A percentile compares a stretch with the other conserved stretches of the same genome.
These are phyloP conservation scores for Glarea lozoyensis DNA, from an alignment of 495 filamentous ascomycete genomes.

Conservation along the genomic window DNA sequence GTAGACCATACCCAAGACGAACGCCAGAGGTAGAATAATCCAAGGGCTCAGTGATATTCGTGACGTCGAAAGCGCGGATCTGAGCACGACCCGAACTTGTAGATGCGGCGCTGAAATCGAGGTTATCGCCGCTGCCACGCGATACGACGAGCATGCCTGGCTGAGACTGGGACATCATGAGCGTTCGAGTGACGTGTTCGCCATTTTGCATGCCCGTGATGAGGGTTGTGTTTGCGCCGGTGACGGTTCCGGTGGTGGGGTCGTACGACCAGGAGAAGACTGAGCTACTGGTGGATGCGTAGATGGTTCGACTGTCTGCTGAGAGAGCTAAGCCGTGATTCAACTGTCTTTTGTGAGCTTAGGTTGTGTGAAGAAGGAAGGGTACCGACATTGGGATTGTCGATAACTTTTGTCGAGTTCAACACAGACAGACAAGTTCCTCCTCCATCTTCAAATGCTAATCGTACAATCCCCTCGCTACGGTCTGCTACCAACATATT, in stretches of 20 bases:
- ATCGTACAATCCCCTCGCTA: slow-evolving; percentile 41
- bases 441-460: slow-evolving; percentile 41
- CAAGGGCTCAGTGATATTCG: slow-evolving; percentile 23
- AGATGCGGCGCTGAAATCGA: slow-evolving; percentile 41
- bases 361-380: slow-evolving; percentile 9
- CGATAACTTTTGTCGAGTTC: slow-evolving; percentile 29
- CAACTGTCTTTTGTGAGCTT: slow-evolving; percentile 26
- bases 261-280: slow-evolving; percentile 59
- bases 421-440: slow-evolving; percentile 38
- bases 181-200: slow-evolving; percentile 55
- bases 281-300: slow-evolving; percentile 46
- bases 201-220: slow-evolving; percentile 49
- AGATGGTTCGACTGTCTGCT: slow-evolving; percentile 50
- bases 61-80: slow-evolving; percentile 57
- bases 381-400: slow-evolving; percentile 31
- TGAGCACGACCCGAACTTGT: slow-evolving; percentile 48
- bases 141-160: slow-evolving; percentile 46
- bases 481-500: slow-evolving; percentile 53
- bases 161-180: slow-evolving; percentile 42
- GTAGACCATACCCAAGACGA: slow-evolving; percentile 60
- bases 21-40: slow-evolving; percentile 41
- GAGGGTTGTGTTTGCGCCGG: slow-evolving; percentile 32
- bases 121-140: slow-evolving; percentile 51
- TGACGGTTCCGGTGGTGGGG: slow-evolving; percentile 29
- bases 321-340: slow-evolving; percentile 63